Percentiles rank a stretch among this genome's conserved stretches.
Evolutionary conservation across 2,329 filamentous ascomycete species (phyloP).

Genomic region (Epichloe glyceriae): DNA sequence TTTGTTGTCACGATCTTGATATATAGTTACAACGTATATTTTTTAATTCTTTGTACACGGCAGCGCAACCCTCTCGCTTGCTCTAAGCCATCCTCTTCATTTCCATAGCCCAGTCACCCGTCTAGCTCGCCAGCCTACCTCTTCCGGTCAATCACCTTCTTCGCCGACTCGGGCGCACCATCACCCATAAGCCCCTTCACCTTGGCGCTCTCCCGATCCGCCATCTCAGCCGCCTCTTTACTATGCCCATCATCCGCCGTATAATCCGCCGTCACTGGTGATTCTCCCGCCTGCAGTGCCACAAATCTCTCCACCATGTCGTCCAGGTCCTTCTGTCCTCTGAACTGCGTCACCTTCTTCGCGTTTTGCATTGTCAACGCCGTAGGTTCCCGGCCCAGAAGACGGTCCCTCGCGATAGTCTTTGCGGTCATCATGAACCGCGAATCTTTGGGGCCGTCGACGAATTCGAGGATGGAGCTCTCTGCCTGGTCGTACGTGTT

Average conservation of each 20-base stretch:
- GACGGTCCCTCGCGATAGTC: conserved; percentile 54
- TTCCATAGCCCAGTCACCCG: not conserved
- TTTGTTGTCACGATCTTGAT: conserved; percentile 1
- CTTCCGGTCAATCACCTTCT: conserved; percentile 5
- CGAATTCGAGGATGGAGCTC: conserved; percentile 84
- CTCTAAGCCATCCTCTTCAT: not conserved
- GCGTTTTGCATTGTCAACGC: conserved; percentile 68
- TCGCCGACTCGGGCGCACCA: conserved; percentile 16
- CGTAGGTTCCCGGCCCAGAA: conserved; percentile 44
- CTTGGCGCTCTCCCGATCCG: conserved; percentile 18
- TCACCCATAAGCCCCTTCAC: conserved; percentile 19
- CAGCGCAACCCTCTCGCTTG: not conserved
- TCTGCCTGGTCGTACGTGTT: conserved; percentile 74
- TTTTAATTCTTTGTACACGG: not conserved
- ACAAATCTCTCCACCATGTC: conserved; percentile 39
- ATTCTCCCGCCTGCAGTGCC: conserved; percentile 9
- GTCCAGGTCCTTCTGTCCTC: conserved; percentile 57
- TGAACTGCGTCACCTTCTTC: conserved; percentile 70
- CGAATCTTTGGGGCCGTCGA: conserved; percentile 88
- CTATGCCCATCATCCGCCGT: conserved; percentile 5
- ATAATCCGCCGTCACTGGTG: conserved; percentile 6
- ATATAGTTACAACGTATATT: conserved; percentile 1
- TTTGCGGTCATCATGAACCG: conserved; percentile 89
- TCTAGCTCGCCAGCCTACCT: not conserved
- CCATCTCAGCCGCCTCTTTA: conserved; percentile 11